Evolutionary conservation across 805 yeast genomes (phyloP), one percentile per base, ranked within the genome.

Genomic region (Schwanniomyces polymorphus): DNA sequence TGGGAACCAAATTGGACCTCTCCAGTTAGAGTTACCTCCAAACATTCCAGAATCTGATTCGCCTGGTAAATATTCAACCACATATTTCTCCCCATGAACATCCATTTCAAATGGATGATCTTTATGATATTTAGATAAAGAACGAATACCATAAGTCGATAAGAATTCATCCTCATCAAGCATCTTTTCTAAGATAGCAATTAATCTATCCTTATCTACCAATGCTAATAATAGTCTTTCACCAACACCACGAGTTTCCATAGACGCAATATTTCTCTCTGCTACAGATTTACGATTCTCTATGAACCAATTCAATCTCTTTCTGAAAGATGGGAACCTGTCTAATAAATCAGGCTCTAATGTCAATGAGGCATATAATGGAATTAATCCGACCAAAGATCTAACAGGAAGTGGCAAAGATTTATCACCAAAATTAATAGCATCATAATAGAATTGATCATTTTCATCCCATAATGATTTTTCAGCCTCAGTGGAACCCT

Each of bases 1-100:
- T 17, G 97, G 96, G 76, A 91, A 90, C 97, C 97, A 91, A 56
- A 91, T 90, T 12, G 97, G 97, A 2, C 97, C 97, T 65, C 97
- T 79, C 97, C 97, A 91, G 68, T 91, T 91, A 18, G 97, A 90
- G 65, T 91, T 91, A 49, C 97, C 97, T 43, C 97, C 97, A 76
- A 91, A 91, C 81, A 91, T 80, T 5, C 96, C 96, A 5, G 95
- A 85, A 61, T 89, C 92, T 26, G 95, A 86, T 61, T 89, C 96
- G 27, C 96, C 97, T 5, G 96, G 86, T 45, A 89, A 78, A 65
- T 90, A 89, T 49, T 79, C 78, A 27, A 89, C 91, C 39, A 75
- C 71, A 66, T 84, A 91, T 34, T 76, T 72, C 54, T 81, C 76
- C 14, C 95, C 95, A 63, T 88, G 77, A 38, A 91, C 96, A 54